Base-by-base conservation (phyloP, 768 basidiomycete genomes). In the Stropharia rugosoannulata region DNA sequence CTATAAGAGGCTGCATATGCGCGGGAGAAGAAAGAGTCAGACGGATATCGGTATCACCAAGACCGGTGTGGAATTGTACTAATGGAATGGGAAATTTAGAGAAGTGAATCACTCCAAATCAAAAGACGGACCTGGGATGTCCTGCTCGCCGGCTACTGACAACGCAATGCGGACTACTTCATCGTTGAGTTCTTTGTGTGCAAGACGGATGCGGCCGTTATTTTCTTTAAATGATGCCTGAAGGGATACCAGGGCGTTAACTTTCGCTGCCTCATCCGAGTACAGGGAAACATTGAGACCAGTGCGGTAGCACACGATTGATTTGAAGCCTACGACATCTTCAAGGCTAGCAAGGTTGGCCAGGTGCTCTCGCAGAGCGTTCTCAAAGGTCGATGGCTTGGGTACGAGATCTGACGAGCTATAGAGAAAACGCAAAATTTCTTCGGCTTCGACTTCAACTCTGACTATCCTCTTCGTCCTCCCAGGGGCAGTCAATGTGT, bases 11-110 rank as follows among this genome's bases (percentile, higher is more conserved):
- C 63, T 92, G 89, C 64, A 93, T 70, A 48, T 82, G 78, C 8
- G 87, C 74, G 1, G 90, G 89, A 3, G 85, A 85, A 1, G 86
- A 76, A 6, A 73, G 75, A 16, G 72, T 61, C 35, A 91, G 71
- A 22, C 70, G 76, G 47, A 93, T 81, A 51, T 92, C 87, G 55
- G 79, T 82, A 61, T 93, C 90, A 5, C 90, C 90, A 1, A 92
- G 76, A 32, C 90, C 90, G 7, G 88, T 91, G 62, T 93, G 90
- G 67, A 92, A 92, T 73, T 93, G 90, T 18, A 93, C 90, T 92
- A 50, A 13, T 29, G 45, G 4, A n/a, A 22, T 51, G 13, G 10
- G n/a, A 51, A 19, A 13, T n/a, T 11, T 1, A 19, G 13, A 10
- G 7, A 37, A 38, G 15, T 16, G 10, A 45, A 22, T 3, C 25